Evolutionary conservation across 148 eudicot species (phyloP), one percentile per base, ranked within the genome.

Genomic region (Vaccinium darrowii): DNA sequence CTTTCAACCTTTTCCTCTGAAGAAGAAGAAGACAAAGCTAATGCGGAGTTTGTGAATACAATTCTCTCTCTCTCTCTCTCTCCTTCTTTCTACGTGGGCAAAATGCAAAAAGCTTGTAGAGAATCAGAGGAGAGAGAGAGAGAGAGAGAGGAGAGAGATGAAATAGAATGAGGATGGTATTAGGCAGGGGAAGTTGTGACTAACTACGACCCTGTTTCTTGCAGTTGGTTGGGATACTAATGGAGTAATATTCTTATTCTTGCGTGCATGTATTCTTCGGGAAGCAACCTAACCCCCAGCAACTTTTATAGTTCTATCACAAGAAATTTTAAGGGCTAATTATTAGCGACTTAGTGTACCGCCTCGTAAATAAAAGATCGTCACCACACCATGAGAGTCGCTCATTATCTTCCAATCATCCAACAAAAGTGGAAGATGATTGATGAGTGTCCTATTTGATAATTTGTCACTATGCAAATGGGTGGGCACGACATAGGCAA

Each of bases 131-230:
- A n/a, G n/a, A n/a, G n/a, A n/a, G n/a, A n/a, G n/a, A n/a, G n/a
- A n/a, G 39, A 78, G 30, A 52, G 60, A 49, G 33, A 1, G 30
- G 30, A 50, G 47, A 52, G 21, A 53, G 63, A 54, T 8, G 30
- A 36, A 79, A 10, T 14, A 54, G 8, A n/a, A 50, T 8, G 50
- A 23, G 12, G 11, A 21, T 43, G 77, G 19, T 16, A 77, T 54
- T 79, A 79, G 81, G 81, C 81, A 6, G 39, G 62, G 63, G 63
- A 21, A 18, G 81, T 79, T 79, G 63, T 7, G 81, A 79, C 81
- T 19, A 53, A 1, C 80, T 51, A 39, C 79, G 52, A 76, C 79
- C 60, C 3, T 52, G 16, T 78, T 78, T 4, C 58, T n/a, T 51
- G 57, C 58, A 50, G 80, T 43, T 75, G 50, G 71, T 25, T 19